These are phyloP conservation scores for Flaveria ramosissima DNA, from an alignment of 129 eudicot genomes.

Conservation along the genomic window DNA sequence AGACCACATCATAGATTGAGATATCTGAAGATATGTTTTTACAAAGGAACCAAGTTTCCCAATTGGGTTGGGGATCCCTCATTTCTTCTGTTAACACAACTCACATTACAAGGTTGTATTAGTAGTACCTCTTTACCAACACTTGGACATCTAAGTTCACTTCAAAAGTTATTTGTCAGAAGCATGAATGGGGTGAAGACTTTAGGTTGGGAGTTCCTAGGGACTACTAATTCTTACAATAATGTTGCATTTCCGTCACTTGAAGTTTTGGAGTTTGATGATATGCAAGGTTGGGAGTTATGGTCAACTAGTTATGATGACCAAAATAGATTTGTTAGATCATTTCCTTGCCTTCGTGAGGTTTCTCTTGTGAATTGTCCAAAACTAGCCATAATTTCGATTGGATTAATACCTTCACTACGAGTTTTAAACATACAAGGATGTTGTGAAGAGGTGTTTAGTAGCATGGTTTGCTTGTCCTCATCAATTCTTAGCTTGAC, in stretches of 20 bases:
- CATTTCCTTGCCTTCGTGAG: constrained; percentile 17
- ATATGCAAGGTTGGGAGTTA: constrained; percentile 42
- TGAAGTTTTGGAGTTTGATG: constrained; percentile 34
- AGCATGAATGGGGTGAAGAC: constrained; percentile 35
- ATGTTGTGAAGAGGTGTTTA: constrained; percentile 10
- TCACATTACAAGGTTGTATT: constrained; percentile 31
- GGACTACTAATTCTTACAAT: not conserved
- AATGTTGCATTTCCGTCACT: constrained; percentile 39
- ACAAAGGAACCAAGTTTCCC: constrained; percentile 39
- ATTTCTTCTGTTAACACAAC: constrained; percentile 25
- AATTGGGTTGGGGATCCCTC: constrained; percentile 46
- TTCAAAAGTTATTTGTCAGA: constrained; percentile 32
- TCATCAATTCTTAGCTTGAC: constrained; percentile 17
- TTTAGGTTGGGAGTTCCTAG: constrained; percentile 44
- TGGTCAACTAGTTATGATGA: constrained; percentile 28
- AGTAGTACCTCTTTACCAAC: constrained; percentile 43
- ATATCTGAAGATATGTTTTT: constrained; percentile 28
- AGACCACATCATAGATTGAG: constrained; percentile 36
- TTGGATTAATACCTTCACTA: constrained; percentile 14
- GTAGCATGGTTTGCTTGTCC: constrained; percentile 14
- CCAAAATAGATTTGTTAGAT: not conserved
- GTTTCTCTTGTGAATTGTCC: constrained; percentile 1
- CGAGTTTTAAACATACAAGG: not conserved
- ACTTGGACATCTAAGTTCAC: constrained; percentile 47
- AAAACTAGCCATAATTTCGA: not conserved